These are phyloP conservation scores for Didymella segeticola DNA, from an alignment of 2,329 filamentous ascomycete species.

Conservation along the genomic window DNA sequence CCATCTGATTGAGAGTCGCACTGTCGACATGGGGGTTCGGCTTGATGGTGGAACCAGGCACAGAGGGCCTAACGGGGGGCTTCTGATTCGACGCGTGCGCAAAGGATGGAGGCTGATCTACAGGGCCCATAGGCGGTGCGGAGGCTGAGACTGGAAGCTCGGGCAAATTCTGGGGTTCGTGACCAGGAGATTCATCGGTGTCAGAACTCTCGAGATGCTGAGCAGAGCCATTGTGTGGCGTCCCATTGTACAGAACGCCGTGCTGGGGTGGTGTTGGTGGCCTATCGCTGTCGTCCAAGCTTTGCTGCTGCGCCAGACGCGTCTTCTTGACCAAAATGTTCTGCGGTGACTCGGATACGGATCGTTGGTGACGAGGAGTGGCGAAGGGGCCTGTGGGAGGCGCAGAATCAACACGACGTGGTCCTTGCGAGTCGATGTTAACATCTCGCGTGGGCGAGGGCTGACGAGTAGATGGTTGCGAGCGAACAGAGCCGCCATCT, in stretches of 20 bases:
- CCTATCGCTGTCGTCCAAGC: slow-evolving; percentile 35
- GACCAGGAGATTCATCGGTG: slow-evolving; percentile 37
- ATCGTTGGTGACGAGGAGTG: slow-evolving; percentile 54
- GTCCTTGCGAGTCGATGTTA: slow-evolving; percentile 34
- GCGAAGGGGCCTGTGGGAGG: slow-evolving; percentile 40
- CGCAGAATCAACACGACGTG: slow-evolving; percentile 54
- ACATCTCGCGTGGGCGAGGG: slow-evolving; percentile 49
- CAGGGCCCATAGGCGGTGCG: slow-evolving; percentile 70
- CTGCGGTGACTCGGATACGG: slow-evolving; percentile 55
- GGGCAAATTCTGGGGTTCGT: slow-evolving; percentile 38
- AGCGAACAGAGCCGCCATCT: slow-evolving; percentile 50
- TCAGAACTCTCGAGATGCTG: slow-evolving; percentile 41
- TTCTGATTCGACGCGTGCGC: slow-evolving; percentile 74
- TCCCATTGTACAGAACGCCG: slow-evolving; percentile 28
- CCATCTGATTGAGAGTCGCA: slow-evolving; percentile 80
- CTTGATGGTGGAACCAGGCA: slow-evolving; percentile 73
- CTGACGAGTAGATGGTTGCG: slow-evolving; percentile 54
- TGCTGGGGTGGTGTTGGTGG: slow-evolving; percentile 54
- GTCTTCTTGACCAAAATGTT: slow-evolving; percentile 52
- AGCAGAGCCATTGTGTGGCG: slow-evolving; percentile 24
- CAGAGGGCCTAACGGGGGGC: slow-evolving; percentile 73
- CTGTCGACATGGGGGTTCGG: slow-evolving; percentile 85
- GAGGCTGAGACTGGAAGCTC: slow-evolving; percentile 45
- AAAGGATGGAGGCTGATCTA: slow-evolving; percentile 79
- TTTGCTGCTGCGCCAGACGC: slow-evolving; percentile 48